Evolutionary conservation across 2,329 filamentous ascomycete genomes (phyloP).

Genomic region (Dryadomyces sulphureus): DNA sequence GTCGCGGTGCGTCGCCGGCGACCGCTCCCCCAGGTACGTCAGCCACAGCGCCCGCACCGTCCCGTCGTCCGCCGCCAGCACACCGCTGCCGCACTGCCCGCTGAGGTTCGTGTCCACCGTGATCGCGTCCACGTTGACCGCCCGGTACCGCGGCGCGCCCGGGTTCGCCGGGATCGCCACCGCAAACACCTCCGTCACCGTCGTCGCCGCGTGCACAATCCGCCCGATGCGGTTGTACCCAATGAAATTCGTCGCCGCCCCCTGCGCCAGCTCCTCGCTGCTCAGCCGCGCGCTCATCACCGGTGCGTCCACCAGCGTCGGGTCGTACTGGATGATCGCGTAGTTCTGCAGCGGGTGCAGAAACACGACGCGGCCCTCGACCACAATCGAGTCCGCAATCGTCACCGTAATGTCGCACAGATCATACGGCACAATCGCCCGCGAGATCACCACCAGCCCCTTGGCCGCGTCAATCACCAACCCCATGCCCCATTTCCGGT

Average conservation of each 20-base stretch:
- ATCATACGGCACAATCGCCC: conserved; percentile 90
- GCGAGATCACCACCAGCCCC: conserved; percentile 83
- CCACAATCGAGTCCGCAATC: conserved; percentile 89
- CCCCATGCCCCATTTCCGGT: conserved; percentile 87
- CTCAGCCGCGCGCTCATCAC: conserved; percentile 81
- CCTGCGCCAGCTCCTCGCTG: conserved; percentile 72
- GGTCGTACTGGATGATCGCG: conserved; percentile 88
- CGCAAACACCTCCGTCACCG: conserved; percentile 92
- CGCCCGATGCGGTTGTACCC: conserved; percentile 96
- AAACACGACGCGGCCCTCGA: conserved; percentile 89
- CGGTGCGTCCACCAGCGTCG: conserved; percentile 80
- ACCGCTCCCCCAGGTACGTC: conserved; percentile 87
- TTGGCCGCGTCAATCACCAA: conserved; percentile 96
- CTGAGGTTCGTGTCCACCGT: conserved; percentile 90
- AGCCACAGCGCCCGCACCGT: conserved; percentile 93
- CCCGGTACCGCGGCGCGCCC: conserved; percentile 80
- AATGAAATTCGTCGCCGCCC: conserved; percentile 87
- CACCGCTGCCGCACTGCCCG: conserved; percentile 84
- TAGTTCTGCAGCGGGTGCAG: conserved; percentile 96
- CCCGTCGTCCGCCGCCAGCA: conserved; percentile 77
- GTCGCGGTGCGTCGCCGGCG: conserved; percentile 64
- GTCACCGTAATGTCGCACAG: conserved; percentile 93
- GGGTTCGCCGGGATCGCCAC: conserved; percentile 92
- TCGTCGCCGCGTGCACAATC: conserved; percentile 85
- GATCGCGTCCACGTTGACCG: conserved; percentile 91